Evolutionary conservation across 75 land plant species (phyloP), one percentile per base, ranked within the genome.

Genomic region (Pinus albicaulis): DNA sequence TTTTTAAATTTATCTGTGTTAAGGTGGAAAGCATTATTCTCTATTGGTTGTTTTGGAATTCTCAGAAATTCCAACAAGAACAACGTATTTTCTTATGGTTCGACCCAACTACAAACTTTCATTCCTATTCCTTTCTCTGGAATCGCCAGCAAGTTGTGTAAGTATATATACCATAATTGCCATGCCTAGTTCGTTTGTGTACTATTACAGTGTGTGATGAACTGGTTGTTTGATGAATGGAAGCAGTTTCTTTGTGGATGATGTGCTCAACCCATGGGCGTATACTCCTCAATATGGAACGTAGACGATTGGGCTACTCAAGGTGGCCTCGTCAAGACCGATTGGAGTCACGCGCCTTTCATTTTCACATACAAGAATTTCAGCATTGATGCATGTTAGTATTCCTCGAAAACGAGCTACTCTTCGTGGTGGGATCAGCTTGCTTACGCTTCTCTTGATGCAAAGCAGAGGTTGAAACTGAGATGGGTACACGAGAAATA

Each of bases 271-370:
- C 84, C 85, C 3, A 89, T 91, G 91, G 79, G 82, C 3, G 58
- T 91, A 6, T 84, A 78, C 66, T 78, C 79, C 3, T 83, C 89
- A n/a, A 57, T 91, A 53, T 91, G 93, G 93, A 89, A 91, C 60
- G 93, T 85, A 14, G 91, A 88, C 11, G 77, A 83, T 24, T 90
- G 92, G 92, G 92, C 92, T 0, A 90, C 92, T 6, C 80, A 81
- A 23, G 92, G 91, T 8, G 92, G 92, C 0, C 34, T 71, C 73
- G 82, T 85, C 48, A 90, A 90, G 82, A 85, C 90, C 1, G 74
- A 90, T 69, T 90, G 90, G 90, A 83, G 64, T 22, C 75, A 79
- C 59, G 86, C 90, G 7, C 92, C 92, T 2, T 90, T 88, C 73
- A 38, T 80, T 22, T 64, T 80, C 0, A 41, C 77, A 1, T 81